phyloP scores from a whole-genome alignment of 805 yeast species.

The Debaryomyces prosopidis region DNA sequence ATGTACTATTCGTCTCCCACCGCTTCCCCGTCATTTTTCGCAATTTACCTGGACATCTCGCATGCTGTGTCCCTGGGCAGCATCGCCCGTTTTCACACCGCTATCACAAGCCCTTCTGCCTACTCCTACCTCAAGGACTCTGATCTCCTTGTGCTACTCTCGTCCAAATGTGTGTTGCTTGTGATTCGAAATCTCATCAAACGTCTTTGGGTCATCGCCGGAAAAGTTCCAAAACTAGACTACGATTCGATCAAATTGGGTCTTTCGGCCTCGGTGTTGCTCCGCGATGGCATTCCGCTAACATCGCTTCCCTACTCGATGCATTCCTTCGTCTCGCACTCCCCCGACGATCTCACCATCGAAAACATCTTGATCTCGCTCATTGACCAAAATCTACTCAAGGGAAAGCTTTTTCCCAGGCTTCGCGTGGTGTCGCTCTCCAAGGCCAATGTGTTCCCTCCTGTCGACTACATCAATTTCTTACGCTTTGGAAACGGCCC shows the following conservation, averaged over 20 bases:
- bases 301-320: background rate
- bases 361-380: conserved; percentile 53
- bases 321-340: conserved; percentile 3
- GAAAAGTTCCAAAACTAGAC: conserved; percentile 24
- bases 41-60: conserved; percentile 38
- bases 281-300: background rate
- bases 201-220: conserved; percentile 28
- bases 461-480: conserved; percentile 22
- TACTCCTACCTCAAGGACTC: conserved; percentile 37
- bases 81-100: conserved; percentile 31
- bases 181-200: conserved; percentile 47
- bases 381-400: conserved; percentile 54
- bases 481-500: conserved; percentile 24
- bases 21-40: conserved; percentile 18
- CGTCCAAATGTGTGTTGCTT: conserved; percentile 46
- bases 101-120: conserved; percentile 18
- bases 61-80: conserved; percentile 44
- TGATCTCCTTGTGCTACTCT: conserved; percentile 42
- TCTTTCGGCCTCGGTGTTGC: conserved; percentile 14
- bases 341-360: conserved; percentile 39
- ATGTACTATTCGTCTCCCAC: conserved; percentile 10
- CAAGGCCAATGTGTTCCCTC: conserved; percentile 45
- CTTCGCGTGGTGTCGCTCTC: conserved; percentile 42
- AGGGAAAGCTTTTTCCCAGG: conserved; percentile 50
- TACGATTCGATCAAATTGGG: conserved; percentile 28